Evolutionary conservation across 371 early-diverging fungal genomes (phyloP).

Genomic region (Smittium culicis): DNA sequence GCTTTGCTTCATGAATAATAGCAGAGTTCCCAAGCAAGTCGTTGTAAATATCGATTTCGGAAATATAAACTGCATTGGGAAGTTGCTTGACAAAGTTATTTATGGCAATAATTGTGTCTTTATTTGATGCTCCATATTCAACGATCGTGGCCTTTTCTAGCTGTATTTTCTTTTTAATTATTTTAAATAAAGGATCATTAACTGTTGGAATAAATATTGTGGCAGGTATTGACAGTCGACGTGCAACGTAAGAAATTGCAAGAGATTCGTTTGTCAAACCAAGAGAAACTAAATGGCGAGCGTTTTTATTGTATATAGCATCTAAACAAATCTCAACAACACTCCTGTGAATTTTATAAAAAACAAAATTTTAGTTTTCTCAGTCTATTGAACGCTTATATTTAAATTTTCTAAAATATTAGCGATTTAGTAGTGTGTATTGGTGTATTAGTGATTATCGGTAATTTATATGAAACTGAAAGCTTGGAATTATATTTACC

Average conservation of each 20-base stretch:
- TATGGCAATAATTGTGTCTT: not conserved
- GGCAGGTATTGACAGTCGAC: not conserved
- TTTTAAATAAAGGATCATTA: not conserved
- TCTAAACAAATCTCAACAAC: not conserved
- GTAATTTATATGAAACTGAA: not conserved
- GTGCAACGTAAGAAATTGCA: not conserved
- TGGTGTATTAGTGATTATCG: too few relatives aligned
- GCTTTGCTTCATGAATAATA: not conserved
- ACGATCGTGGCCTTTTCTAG: not conserved
- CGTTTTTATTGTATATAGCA: not conserved
- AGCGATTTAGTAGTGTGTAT: too few relatives aligned
- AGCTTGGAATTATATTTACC: not conserved
- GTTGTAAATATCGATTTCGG: not conserved
- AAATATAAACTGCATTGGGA: not conserved
- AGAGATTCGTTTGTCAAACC: not conserved
- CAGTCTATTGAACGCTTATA: too few relatives aligned
- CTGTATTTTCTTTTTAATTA: not conserved
- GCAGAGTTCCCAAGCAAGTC: not conserved
- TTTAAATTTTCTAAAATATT: too few relatives aligned
- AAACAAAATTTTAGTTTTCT: too few relatives aligned
- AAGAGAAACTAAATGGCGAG: not conserved
- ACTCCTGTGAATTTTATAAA: not conserved
- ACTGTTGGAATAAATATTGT: not conserved
- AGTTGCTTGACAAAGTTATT: not conserved
- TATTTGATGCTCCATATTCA: not conserved